Evolutionary conservation across 2,329 filamentous ascomycete genomes (phyloP).

Genomic region (Endoconidiophora laricicola): DNA sequence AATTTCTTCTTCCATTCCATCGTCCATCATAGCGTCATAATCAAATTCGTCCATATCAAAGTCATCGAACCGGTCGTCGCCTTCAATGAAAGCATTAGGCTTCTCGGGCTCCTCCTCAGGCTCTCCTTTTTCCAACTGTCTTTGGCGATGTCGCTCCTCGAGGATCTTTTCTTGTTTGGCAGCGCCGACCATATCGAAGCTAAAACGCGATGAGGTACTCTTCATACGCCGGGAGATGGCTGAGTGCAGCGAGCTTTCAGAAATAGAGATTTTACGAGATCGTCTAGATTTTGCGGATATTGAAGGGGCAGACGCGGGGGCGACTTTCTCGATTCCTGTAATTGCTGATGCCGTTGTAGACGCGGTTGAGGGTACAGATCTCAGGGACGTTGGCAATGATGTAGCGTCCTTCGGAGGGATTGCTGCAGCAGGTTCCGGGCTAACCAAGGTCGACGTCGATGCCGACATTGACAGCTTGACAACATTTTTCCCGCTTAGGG

Average conservation of each 20-base stretch:
- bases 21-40: slow-evolving; percentile 48
- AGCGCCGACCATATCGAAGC: slow-evolving; percentile 62
- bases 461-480: slow-evolving; percentile 7
- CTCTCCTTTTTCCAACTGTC: slow-evolving; percentile 43
- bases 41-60: slow-evolving; percentile 40
- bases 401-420: slow-evolving; percentile 2
- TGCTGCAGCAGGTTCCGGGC: background rate
- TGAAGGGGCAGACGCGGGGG: background rate
- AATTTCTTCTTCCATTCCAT: slow-evolving; percentile 51
- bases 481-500: background rate
- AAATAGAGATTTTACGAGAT: slow-evolving; percentile 38
- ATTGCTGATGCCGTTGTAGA: slow-evolving; percentile 1
- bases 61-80: slow-evolving; percentile 42
- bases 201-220: slow-evolving; percentile 65
- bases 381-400: slow-evolving; percentile 4
- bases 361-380: slow-evolving; percentile 4
- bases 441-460: slow-evolving; percentile 1
- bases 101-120: slow-evolving; percentile 21
- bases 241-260: slow-evolving; percentile 31
- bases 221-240: slow-evolving; percentile 49
- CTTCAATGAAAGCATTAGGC: slow-evolving; percentile 16
- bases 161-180: slow-evolving; percentile 51
- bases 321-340: background rate
- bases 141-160: slow-evolving; percentile 56
- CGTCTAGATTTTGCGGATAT: slow-evolving; percentile 19